These are phyloP conservation scores for Candida chilensis DNA, from an alignment of 805 yeast genomes.

Conservation along the genomic window DNA sequence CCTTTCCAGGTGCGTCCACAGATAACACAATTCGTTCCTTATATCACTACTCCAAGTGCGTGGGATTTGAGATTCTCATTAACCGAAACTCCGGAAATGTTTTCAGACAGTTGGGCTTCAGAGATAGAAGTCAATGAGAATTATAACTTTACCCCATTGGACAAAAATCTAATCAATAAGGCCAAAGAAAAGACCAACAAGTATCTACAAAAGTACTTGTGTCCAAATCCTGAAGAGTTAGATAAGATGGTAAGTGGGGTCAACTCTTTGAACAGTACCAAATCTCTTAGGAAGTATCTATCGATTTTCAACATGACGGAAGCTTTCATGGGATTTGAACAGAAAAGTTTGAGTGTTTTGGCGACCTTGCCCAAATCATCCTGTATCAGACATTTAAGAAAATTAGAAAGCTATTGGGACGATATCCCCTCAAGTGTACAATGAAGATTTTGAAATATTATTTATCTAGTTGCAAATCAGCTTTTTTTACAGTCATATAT, in stretches of 20 bases:
- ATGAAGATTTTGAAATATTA: neutral
- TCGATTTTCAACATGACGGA: neutral
- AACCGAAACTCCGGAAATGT: slow-evolving; percentile 17
- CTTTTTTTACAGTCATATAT: no score
- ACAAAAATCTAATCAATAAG: slow-evolving; percentile 18
- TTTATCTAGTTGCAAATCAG: neutral
- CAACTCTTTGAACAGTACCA: neutral
- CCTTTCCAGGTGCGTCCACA: slow-evolving; percentile 11
- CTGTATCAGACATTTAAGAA: slow-evolving; percentile 3
- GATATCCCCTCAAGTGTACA: neutral
- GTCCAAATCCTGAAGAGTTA: neutral
- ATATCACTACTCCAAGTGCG: slow-evolving; percentile 40
- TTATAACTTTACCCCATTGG: slow-evolving; percentile 30
- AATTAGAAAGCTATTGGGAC: slow-evolving; percentile 4
- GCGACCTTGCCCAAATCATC: neutral
- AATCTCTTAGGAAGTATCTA: neutral
- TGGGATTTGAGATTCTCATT: slow-evolving; percentile 23
- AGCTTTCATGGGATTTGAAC: neutral
- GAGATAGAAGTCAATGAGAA: slow-evolving; percentile 40
- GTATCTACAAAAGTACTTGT: neutral
- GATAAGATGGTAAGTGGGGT: neutral
- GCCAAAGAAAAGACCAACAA: slow-evolving; percentile 14
- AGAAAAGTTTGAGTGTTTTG: neutral
- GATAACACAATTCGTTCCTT: slow-evolving; percentile 44
- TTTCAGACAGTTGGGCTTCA: slow-evolving; percentile 32